Evolutionary conservation across 345 rosid species (phyloP), one percentile per base, ranked within the genome.

Genomic region (Anacardium occidentale): DNA sequence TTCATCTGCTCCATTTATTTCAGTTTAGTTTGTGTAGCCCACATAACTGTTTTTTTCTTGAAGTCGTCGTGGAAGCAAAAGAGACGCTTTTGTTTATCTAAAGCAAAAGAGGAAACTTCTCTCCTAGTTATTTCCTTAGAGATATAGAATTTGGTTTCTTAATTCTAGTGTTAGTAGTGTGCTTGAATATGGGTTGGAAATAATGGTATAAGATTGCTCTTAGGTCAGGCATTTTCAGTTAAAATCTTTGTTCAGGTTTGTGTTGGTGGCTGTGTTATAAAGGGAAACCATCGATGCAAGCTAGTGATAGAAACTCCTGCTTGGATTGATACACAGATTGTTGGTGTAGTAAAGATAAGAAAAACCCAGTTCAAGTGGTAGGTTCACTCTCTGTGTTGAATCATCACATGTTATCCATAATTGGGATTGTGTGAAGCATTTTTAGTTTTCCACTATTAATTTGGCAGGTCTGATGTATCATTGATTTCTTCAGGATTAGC

Each of bases 241-340:
- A 72, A 72, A 74, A 47, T 57, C 32, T 71, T 47, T 79, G 71
- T 71, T 61, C 79, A 74, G 81, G 81, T 74, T 77, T 56, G 77
- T 73, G 61, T 70, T 50, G 51, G 54, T 69, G 64, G 75, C 78
- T 48, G 40, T 70, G 66, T 69, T 57, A 53, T 54, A 34, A 68
- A 34, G 71, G 65, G 76, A 24, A 80, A 64, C 63, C 71, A 62
- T 47, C 60, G 29, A 26, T 65, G 48, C 48, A 56, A 69, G 74
- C 61, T 40, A 74, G 64, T 60, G 73, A 67, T 70, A 53, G 55
- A 62, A 55, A 21, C 56, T 56, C 66, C 58, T 40, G 44, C 66
- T 54, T 62, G 58, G 69, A 40, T 52, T 53, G 45, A 63, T 71
- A 68, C 29, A 51, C 64, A 37, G 56, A 44, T 62, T 62, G 18